Evolutionary conservation across 805 yeast genomes (phyloP), one percentile per base, ranked within the genome.

Genomic region (Hanseniaspora clermontiae): DNA sequence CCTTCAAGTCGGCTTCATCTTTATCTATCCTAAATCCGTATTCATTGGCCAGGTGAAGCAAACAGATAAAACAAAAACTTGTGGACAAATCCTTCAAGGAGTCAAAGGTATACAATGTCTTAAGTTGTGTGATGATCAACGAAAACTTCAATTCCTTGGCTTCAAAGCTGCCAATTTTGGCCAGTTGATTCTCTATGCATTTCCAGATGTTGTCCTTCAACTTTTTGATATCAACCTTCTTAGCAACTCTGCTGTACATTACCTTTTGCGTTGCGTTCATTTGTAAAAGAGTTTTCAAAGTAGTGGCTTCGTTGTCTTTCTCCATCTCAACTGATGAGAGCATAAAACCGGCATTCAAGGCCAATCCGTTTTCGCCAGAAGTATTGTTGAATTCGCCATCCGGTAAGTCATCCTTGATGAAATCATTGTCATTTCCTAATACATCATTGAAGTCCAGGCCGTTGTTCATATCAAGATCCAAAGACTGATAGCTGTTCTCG

Each of bases 11-110:
- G 1, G 12, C 27, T 3, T 55, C 58, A 7, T 71, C 77, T 59
- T 78, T 77, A 17, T 73, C 71, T 8, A 88, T 75, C 7, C 71
- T 65, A 34, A 88, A 71, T 0, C 90, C 91, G 63, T 85, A 82
- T 66, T 88, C 96, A 65, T 89, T 88, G 14, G 95, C 95, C 61
- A 88, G 72, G 69, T 88, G 96, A 38, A 88, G 70, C 63, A 87
- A 69, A 62, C 95, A 85, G 58, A 88, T 86, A 63, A 88, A 88
- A 64, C 87, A 85, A 67, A 85, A 85, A 68, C 95, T 83, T 0
- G 95, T 87, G 0, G 95, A 84, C 8, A 89, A 68, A 53, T 88
- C 95, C 51, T 75, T 76, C 61, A 74, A 71, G 49, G 81, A 77
- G 49, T 78, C 81, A 9, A 72, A 68, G 0, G 78, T 73, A 65